Evolutionary conservation across 805 yeast genomes (phyloP).

Genomic region (Millerago galiae): DNA sequence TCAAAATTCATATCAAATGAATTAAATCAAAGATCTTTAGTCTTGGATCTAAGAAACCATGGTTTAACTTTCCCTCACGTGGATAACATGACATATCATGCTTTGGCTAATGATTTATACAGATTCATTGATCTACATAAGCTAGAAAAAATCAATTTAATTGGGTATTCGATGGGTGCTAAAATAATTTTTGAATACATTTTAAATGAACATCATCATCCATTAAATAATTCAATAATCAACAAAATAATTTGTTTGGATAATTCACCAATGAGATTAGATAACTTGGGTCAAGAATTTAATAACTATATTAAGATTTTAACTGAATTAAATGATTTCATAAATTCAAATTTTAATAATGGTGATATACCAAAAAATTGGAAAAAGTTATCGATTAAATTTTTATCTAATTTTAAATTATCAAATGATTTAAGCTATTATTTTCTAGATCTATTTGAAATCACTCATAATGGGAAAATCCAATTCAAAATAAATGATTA

Average conservation of each 20-base stretch:
- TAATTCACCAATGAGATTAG: constrained; percentile 33
- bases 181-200: constrained; percentile 45
- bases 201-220: constrained; percentile 17
- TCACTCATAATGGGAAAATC: constrained; percentile 9
- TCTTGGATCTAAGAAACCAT: constrained; percentile 47
- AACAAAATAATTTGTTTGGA: constrained; percentile 41
- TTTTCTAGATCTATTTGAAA: constrained; percentile 12
- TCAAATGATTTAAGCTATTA: constrained; percentile 10
- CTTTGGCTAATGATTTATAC: constrained; percentile 16
- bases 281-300: constrained; percentile 28
- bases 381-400: constrained; percentile 3
- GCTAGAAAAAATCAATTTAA: constrained; percentile 26
- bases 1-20: constrained; percentile 29
- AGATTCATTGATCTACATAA: constrained; percentile 11
- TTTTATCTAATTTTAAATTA: constrained; percentile 7
- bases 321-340: constrained; percentile 8
- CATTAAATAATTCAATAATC: constrained; percentile 23
- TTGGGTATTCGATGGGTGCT: constrained; percentile 62
- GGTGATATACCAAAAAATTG: not conserved
- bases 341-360: not conserved
- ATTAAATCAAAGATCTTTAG: constrained; percentile 31
- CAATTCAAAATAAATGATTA: constrained; percentile 23
- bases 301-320: constrained; percentile 4
- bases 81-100: constrained; percentile 28
- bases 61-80: constrained; percentile 44